Evolutionary conservation across 2,329 filamentous ascomycete genomes (phyloP).

Genomic region (Trichoderma polysporum): DNA sequence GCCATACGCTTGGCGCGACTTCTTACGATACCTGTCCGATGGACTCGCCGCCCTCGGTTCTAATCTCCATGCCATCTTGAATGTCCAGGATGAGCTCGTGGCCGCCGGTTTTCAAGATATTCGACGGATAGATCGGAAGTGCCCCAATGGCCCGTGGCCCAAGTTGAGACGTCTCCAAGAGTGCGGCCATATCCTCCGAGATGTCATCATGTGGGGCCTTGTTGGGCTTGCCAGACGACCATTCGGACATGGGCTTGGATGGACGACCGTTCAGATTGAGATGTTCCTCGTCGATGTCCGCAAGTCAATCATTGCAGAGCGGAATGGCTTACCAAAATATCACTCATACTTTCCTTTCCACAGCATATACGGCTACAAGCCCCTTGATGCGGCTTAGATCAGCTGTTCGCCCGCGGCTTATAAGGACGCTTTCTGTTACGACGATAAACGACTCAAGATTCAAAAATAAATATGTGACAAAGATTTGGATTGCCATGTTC

Average conservation of each 20-base stretch:
- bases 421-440: not conserved
- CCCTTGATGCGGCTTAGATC: slow-evolving; percentile 24
- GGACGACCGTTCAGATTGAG: slow-evolving; percentile 44
- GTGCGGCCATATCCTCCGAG: slow-evolving; percentile 47
- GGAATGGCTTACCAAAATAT: slow-evolving; percentile 35
- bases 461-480: not conserved
- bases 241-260: slow-evolving; percentile 41
- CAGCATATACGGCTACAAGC: slow-evolving; percentile 41
- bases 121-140: slow-evolving; percentile 44
- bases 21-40: slow-evolving; percentile 40
- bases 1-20: slow-evolving; percentile 49
- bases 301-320: slow-evolving; percentile 37
- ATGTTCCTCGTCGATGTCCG: slow-evolving; percentile 46
- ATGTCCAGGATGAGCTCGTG: slow-evolving; percentile 37
- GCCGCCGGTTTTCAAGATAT: slow-evolving; percentile 45
- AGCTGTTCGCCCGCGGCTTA: not conserved
- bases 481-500: not conserved
- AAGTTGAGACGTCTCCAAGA: slow-evolving; percentile 42
- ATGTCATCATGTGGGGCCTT: slow-evolving; percentile 43
- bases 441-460: not conserved
- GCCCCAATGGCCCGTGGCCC: slow-evolving; percentile 51
- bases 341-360: slow-evolving; percentile 44
- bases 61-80: slow-evolving; percentile 42
- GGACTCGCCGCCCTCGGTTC: slow-evolving; percentile 44
- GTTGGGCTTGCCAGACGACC: slow-evolving; percentile 40